Base-by-base conservation (phyloP, 2,329 filamentous ascomycete genomes). In the Colletotrichum sp. region DNA sequence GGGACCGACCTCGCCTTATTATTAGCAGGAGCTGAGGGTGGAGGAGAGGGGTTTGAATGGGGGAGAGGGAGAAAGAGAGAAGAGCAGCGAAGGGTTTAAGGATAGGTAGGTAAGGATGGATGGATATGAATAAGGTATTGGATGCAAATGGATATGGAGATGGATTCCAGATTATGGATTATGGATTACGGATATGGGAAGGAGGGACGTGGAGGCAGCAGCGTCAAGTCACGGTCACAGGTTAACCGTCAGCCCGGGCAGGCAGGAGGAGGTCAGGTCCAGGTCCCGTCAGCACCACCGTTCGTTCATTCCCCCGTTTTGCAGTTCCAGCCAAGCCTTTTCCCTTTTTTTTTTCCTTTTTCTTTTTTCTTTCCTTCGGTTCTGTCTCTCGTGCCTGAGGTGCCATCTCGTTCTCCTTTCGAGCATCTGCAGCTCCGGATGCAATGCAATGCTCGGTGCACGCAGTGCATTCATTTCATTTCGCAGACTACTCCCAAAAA, bases 131-230 rank as follows among this genome's bases (percentile, higher is more conserved):
- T 52, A 22, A 52, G 6, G 18, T 13, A 60, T 9, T 39, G 36
- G 36, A 39, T 34, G 61, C 15, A 27, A 34, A 39, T 27, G 61
- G 30, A 34, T 27, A 25, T 43, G 16, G n/a, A 27, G 32, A 65
- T 39, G 9, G 66, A 62, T 61, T 68, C 34, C 22, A 30, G 69
- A 60, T 39, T 27, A 58, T 43, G 36, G 16, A 43, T 36, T 58
- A 28, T 22, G 22, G 69, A 60, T 39, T 27, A 58, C 32, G 36
- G 16, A 43, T 36, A 28, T 22, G 34, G 52, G 15, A 48, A 62
- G 58, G 58, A 62, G 58, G 58, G 58, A 62, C 58, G 30, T 62
- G 56, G 71, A 71, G 58, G 58, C 71, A 74, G 60, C 66, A 71
- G 66, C 43, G 67, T 71, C 55, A 55, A 43, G 30, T 22, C 58